Base-by-base conservation (phyloP, 192 early-diverging fungal genomes). In the Rhizoclosmatium globosum region DNA sequence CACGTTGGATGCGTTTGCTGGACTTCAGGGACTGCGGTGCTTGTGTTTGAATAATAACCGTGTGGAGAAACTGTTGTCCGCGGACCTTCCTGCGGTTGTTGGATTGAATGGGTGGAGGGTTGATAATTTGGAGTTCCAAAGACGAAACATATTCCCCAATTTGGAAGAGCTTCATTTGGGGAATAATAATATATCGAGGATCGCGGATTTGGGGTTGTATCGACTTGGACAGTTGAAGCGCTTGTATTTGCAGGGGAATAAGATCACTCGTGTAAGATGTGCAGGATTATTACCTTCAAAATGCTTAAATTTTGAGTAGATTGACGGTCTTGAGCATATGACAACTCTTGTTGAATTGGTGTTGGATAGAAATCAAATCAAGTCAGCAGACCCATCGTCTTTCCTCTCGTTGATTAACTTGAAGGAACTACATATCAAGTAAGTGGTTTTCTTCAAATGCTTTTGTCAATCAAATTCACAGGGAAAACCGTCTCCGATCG, bases 301-400 rank as follows among this genome's bases (percentile, higher is more conserved):
- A 23, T 47, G 15, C 44, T 78, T 72, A 17, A 38, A 11, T 66
- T 13, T 73, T 59, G 64, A 23, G 38, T 71, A 89, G 89, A 82
- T 91, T 74, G 90, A 91, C 65, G 89, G 89, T 17, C 69, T 91
- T 17, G 89, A 89, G 57, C 84, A 88, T 39, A 83, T 91, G 85
- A 85, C 85, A 13, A 83, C 79, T 39, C 71, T 91, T 39, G 81
- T 84, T 21, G 87, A 90, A 66, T 78, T 91, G 45, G 87, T 90
- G 4, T 64, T 90, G 17, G 89, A 91, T 78, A 86, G 87, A 78
- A 91, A 91, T 71, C 90, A 90, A 66, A 89, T 91, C 77, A 91
- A 87, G 68, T 59, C 71, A 21, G 85, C 82, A 3, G 89, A 91
- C 42, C 87, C 87, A 31, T 76, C 79, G 1, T 87, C 86, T 3